Percentiles rank a stretch among this genome's conserved stretches.
phyloP scores from a whole-genome alignment of 78 protist genomes.

The Dictyostelium firmibasis region DNA sequence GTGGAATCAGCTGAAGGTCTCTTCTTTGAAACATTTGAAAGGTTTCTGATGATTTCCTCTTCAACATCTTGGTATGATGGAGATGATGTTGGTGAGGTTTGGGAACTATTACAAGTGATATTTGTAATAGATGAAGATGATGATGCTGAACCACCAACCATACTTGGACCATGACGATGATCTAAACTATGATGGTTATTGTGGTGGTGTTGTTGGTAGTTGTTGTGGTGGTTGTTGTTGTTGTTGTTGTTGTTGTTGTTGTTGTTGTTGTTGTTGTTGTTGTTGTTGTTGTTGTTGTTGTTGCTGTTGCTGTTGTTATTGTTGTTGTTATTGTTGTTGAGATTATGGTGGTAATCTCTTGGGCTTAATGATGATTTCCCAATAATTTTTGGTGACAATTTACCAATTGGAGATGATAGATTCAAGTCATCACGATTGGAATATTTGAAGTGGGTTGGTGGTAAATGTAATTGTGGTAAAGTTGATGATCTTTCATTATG shows the following conservation, averaged over 20 bases:
- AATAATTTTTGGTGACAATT: slow-evolving; percentile 10
- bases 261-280: neutral
- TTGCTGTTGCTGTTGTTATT: neutral
- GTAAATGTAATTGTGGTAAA: neutral
- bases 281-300: neutral
- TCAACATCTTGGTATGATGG: slow-evolving; percentile 22
- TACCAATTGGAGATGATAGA: neutral
- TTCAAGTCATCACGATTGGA: neutral
- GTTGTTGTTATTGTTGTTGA: neutral
- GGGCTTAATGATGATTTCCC: slow-evolving; percentile 6
- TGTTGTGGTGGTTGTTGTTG: neutral
- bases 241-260: neutral
- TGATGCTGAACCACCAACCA: neutral
- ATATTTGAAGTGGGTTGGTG: neutral
- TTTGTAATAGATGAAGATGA: neutral
- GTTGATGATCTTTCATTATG: neutral
- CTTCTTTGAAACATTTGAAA: neutral
- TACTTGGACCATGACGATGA: neutral
- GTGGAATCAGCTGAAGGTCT: neutral
- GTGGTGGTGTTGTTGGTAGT: neutral
- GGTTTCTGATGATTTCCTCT: slow-evolving; percentile 20
- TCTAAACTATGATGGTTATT: neutral
- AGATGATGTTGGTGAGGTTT: slow-evolving; percentile 37
- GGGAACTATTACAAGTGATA: neutral
- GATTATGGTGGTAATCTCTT: neutral